phyloP scores from a whole-genome alignment of 2,329 filamentous ascomycete species.

The Trichoderma koningiopsis region DNA sequence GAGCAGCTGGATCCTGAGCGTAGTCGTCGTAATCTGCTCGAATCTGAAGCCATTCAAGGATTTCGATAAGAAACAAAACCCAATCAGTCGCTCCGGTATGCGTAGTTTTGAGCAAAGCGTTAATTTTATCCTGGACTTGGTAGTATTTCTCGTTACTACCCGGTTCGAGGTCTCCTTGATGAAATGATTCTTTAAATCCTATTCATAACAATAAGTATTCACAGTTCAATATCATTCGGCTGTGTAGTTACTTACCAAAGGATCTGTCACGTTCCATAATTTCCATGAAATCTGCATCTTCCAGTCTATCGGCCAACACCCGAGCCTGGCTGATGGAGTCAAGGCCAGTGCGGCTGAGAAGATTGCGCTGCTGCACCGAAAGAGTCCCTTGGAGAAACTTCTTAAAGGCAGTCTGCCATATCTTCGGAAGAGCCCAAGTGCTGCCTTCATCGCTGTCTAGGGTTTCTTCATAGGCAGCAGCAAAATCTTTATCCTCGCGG shows the following conservation, averaged over 20 bases:
- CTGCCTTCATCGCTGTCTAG: conserved; percentile 26
- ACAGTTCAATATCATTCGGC: neutral
- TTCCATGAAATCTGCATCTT: conserved; percentile 28
- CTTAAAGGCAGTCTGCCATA: conserved; percentile 32
- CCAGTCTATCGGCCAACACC: conserved; percentile 19
- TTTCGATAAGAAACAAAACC: conserved; percentile 32
- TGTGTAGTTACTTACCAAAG: conserved; percentile 27
- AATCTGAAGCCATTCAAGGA: conserved; percentile 32
- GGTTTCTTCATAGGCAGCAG: neutral
- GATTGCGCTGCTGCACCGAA: neutral
- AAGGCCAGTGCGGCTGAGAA: conserved; percentile 21
- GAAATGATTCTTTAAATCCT: conserved; percentile 34
- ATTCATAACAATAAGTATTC: neutral
- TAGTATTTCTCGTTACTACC: conserved; percentile 29
- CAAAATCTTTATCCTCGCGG: neutral
- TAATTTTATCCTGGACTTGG: conserved; percentile 29
- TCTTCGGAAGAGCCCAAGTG: conserved; percentile 31
- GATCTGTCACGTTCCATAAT: conserved; percentile 34
- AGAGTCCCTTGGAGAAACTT: conserved; percentile 23
- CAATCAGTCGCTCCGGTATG: conserved; percentile 30
- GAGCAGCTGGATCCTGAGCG: conserved; percentile 23
- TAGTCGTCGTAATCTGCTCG: conserved; percentile 30
- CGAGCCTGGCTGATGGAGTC: neutral
- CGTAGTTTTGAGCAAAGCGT: conserved; percentile 25
- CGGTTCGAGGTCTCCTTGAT: conserved; percentile 35